phyloP scores from a whole-genome alignment of 1,139 yeast species.

The Suhomyces panamericanus region DNA sequence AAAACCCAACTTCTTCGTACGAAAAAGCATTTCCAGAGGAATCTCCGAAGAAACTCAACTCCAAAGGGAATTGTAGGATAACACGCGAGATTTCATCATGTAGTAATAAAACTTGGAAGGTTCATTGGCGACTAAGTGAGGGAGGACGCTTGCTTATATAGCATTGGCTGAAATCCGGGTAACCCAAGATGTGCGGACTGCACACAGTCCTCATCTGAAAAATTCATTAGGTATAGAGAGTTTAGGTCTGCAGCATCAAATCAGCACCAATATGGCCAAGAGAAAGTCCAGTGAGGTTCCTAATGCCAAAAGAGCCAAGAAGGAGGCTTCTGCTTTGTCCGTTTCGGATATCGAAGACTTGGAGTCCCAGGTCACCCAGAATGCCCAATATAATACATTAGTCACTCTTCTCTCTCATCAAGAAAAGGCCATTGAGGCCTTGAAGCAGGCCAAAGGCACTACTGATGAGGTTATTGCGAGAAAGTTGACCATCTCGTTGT shows the following conservation, averaged over 20 bases:
- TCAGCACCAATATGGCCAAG: constrained; percentile 9
- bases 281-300: constrained; percentile 8
- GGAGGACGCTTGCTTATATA: constrained; percentile 18
- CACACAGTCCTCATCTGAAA: constrained; percentile 10
- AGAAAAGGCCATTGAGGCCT: constrained; percentile 24
- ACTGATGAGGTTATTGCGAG: constrained; percentile 35
- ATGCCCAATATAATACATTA: constrained; percentile 50
- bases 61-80: constrained; percentile 49
- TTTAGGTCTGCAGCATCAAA: not conserved
- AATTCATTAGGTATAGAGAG: constrained; percentile 9
- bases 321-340: constrained; percentile 16
- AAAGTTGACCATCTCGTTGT: constrained; percentile 51
- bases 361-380: constrained; percentile 32
- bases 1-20: constrained; percentile 47
- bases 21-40: constrained; percentile 41
- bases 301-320: constrained; percentile 7
- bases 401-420: constrained; percentile 45
- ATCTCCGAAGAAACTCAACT: constrained; percentile 41
- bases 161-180: constrained; percentile 20
- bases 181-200: constrained; percentile 10
- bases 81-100: constrained; percentile 65
- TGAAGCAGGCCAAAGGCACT: constrained; percentile 23
- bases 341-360: constrained; percentile 34
- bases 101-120: constrained; percentile 58
- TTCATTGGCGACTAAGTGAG: constrained; percentile 32